Base-by-base conservation (phyloP, 768 basidiomycete species). In the Strobilomyces confusus region DNA sequence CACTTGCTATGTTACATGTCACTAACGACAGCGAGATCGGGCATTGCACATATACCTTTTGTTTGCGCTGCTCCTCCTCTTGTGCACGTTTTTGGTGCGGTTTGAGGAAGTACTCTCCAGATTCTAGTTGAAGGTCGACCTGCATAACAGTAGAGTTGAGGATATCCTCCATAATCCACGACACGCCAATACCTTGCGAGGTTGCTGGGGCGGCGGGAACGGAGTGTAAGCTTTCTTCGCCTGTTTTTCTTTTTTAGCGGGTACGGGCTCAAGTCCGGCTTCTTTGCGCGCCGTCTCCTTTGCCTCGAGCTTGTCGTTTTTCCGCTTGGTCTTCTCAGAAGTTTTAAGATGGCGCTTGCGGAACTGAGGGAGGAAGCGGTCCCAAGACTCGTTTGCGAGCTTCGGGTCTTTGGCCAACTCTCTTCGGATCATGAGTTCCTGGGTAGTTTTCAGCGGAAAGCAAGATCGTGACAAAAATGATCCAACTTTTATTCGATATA, bases 331-430 rank as follows among this genome's bases (percentile, higher is more conserved):
- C 79, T 95, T 95, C 67, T 98, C 91, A 3, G 93, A 92, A 0
- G 92, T 98, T 63, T 84, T 94, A 61, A 98, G 80, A 63, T 98
- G 93, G 19, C 83, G 81, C 71, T 89, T 95, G 49, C 95, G 83
- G 83, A 98, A 99, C 68, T 92, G 84, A 17, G 97, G 97, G 14
- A 99, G 77, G 78, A 98, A 99, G 15, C 97, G 83, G 59, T 98
- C 95, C 97, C 97, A 99, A 22, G 87, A 87, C 64, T 98, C 94
- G 13, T 77, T 85, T 1, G 89, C 94, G 17, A 99, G 80, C 65
- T 95, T 95, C 5, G 97, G 95, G 65, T 99, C 97, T 74, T 98
- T 98, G 22, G 95, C 93, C 6, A 99, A 80, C 72, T 99, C 97
- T 42, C 95, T 87, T 49, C 92, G 86, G 62, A 99, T 94, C 97